phyloP scores from a whole-genome alignment of 1,284 basidiomycete species.

The Sporisorium sorghi region DNA sequence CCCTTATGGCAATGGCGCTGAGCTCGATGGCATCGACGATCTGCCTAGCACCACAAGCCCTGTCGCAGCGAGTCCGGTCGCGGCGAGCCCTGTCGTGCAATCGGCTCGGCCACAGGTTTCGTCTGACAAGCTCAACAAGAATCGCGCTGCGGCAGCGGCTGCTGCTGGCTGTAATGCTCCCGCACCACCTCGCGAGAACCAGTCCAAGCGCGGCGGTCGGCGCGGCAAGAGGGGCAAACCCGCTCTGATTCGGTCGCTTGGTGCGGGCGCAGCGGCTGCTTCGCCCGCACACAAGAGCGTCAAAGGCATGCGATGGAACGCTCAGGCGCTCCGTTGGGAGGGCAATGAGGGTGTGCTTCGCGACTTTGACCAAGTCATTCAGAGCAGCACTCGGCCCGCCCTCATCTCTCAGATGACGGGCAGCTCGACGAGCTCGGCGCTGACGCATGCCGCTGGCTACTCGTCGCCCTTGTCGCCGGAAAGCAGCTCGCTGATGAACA shows the following conservation, averaged over 20 bases:
- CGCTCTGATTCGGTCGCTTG: constrained; percentile 55
- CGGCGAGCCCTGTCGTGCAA: too few relatives aligned
- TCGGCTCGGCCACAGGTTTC: constrained; percentile 15
- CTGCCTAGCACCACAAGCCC: constrained; percentile 77
- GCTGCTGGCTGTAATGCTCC: neutral
- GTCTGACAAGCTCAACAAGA: constrained; percentile 73
- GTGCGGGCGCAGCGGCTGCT: constrained; percentile 29
- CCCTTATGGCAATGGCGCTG: constrained; percentile 90
- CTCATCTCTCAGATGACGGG: constrained; percentile 75
- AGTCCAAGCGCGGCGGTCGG: constrained; percentile 29
- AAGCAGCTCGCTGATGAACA: constrained; percentile 36
- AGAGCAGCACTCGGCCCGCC: constrained; percentile 88
- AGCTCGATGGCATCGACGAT: constrained; percentile 90
- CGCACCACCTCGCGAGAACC: constrained; percentile 1
- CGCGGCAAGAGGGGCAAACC: constrained; percentile 71
- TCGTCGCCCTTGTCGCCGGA: constrained; percentile 34
- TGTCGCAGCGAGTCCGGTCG: too few relatives aligned
- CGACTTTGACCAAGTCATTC: constrained; percentile 85
- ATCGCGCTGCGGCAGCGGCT: constrained; percentile 1
- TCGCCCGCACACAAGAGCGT: constrained; percentile 39
- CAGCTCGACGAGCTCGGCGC: constrained; percentile 41
- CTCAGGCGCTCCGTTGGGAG: constrained; percentile 87
- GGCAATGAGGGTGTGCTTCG: constrained; percentile 90
- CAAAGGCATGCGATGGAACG: constrained; percentile 96
- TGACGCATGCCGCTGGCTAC: constrained; percentile 30